Conservation (phyloP, 768 basidiomycete species). For the Mycena capillaripes region DNA sequence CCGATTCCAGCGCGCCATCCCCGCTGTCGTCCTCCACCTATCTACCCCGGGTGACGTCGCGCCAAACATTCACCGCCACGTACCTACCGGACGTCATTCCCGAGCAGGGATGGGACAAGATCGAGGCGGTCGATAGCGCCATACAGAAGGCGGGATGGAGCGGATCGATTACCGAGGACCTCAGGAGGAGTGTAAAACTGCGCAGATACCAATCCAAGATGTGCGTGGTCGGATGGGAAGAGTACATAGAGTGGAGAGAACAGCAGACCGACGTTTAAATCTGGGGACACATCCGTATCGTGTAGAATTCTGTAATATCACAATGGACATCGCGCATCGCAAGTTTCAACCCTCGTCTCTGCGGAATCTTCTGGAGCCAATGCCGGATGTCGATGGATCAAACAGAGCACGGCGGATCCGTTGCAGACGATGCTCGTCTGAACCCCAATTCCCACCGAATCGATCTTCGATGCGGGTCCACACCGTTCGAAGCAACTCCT, state of each 20-base stretch:
- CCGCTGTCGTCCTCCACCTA: slow-evolving; percentile 77
- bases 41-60: slow-evolving; percentile 64
- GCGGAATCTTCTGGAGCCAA: not conserved
- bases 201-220: slow-evolving; percentile 86
- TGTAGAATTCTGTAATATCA: slow-evolving; percentile 31
- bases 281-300: not conserved
- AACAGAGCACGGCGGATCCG: slow-evolving; percentile 56
- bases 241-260: slow-evolving; percentile 83
- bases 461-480: slow-evolving; percentile 70
- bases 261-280: slow-evolving; percentile 43
- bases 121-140: slow-evolving; percentile 91
- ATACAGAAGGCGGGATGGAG: slow-evolving; percentile 95
- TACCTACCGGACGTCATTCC: slow-evolving; percentile 95
- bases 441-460: slow-evolving; percentile 63
- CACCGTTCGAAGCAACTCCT: slow-evolving; percentile 63
- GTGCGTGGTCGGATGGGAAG: slow-evolving; percentile 78
- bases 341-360: slow-evolving; percentile 8
- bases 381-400: not conserved
- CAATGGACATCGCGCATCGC: slow-evolving; percentile 4
- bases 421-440: slow-evolving; percentile 59
- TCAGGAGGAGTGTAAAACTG: slow-evolving; percentile 81
- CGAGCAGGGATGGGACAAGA: slow-evolving; percentile 94
- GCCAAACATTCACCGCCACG: slow-evolving; percentile 82
- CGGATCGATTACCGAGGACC: slow-evolving; percentile 85
- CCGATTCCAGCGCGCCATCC: slow-evolving; percentile 76